Conservation (phyloP, 108 stramenopile genomes). For the Pseudonitzschia multiseries region DNA sequence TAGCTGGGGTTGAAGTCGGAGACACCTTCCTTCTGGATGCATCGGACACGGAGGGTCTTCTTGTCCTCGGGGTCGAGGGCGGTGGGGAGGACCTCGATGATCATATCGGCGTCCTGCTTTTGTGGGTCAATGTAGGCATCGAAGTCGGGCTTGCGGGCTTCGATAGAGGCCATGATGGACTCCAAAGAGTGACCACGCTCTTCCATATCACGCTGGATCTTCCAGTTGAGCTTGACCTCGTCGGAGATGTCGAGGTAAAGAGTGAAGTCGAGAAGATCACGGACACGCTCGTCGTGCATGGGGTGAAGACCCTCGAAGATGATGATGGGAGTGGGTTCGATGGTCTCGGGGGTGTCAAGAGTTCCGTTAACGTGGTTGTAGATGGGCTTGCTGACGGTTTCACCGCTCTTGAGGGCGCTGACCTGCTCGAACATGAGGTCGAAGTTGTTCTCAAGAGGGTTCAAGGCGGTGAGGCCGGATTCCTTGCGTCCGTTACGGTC, state of each 20-base stretch:
- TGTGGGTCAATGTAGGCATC: conserved; percentile 97
- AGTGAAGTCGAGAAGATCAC: conserved; percentile 94
- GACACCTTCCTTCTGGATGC: conserved; percentile 94
- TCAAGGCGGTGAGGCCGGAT: conserved; percentile 88
- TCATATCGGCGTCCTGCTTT: conserved; percentile 87
- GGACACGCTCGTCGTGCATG: conserved; percentile 93
- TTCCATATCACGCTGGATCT: conserved; percentile 98
- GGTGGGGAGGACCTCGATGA: conserved; percentile 96
- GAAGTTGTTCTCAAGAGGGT: conserved; percentile 94
- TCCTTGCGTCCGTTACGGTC: conserved; percentile 95
- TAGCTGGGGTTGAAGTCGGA: conserved; percentile 89
- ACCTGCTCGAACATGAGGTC: conserved; percentile 98
- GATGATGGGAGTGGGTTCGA: conserved; percentile 95
- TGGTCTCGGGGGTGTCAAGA: conserved; percentile 93
- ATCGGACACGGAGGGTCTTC: conserved; percentile 93
- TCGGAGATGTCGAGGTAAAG: conserved; percentile 97
- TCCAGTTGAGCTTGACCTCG: conserved; percentile 98
- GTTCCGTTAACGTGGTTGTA: conserved; percentile 99
- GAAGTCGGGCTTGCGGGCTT: conserved; percentile 95
- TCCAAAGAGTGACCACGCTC: conserved; percentile 97
- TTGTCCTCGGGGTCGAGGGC: conserved; percentile 90
- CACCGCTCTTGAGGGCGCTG: conserved; percentile 91
- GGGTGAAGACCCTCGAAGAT: conserved; percentile 98
- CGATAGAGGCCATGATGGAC: conserved; percentile 95
- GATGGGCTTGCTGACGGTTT: conserved; percentile 93